phyloP scores from a whole-genome alignment of 352 stramenopile genomes.

The Phytopythium sindhum region DNA sequence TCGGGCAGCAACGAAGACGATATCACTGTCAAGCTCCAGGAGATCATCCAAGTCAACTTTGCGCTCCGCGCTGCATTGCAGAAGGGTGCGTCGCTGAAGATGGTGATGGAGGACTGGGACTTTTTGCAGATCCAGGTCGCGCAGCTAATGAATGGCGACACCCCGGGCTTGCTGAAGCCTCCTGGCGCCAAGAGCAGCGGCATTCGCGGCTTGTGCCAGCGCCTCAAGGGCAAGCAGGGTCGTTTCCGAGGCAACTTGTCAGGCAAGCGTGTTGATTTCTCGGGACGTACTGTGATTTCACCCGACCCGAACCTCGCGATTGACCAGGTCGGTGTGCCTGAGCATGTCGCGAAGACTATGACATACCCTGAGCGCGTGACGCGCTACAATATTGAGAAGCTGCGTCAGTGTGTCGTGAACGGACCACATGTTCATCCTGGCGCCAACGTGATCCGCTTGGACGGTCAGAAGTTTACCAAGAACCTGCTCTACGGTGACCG shows the following conservation, averaged over 20 bases:
- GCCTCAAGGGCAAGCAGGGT: slow-evolving; percentile 97
- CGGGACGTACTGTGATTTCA: slow-evolving; percentile 98
- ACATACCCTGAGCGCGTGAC: slow-evolving; percentile 98
- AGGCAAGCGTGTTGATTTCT: slow-evolving; percentile 99
- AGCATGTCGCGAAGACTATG: slow-evolving; percentile 96
- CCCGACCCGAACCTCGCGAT: slow-evolving; percentile 98
- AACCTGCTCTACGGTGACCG: slow-evolving; percentile 95
- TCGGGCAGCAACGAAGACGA: slow-evolving; percentile 98
- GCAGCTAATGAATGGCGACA: slow-evolving; percentile 99
- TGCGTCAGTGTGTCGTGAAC: slow-evolving; percentile 94
- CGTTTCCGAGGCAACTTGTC: slow-evolving; percentile 99
- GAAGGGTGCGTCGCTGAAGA: slow-evolving; percentile 95
- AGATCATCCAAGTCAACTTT: slow-evolving; percentile 99
- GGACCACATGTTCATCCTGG: slow-evolving; percentile 95
- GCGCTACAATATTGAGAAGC: slow-evolving; percentile 97
- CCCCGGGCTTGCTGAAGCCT: slow-evolving; percentile 95
- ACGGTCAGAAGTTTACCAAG: slow-evolving; percentile 85
- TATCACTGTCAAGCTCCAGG: slow-evolving; percentile 98
- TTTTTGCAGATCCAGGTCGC: slow-evolving; percentile 97
- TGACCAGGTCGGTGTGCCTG: slow-evolving; percentile 93
- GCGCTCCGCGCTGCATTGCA: slow-evolving; percentile 92
- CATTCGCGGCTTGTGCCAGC: slow-evolving; percentile 97
- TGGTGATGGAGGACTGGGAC: slow-evolving; percentile 99
- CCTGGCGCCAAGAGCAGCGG: slow-evolving; percentile 88
- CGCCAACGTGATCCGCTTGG: slow-evolving; percentile 92